Conservation (phyloP, 257 asterid genomes). For the Fraxinus americana region DNA sequence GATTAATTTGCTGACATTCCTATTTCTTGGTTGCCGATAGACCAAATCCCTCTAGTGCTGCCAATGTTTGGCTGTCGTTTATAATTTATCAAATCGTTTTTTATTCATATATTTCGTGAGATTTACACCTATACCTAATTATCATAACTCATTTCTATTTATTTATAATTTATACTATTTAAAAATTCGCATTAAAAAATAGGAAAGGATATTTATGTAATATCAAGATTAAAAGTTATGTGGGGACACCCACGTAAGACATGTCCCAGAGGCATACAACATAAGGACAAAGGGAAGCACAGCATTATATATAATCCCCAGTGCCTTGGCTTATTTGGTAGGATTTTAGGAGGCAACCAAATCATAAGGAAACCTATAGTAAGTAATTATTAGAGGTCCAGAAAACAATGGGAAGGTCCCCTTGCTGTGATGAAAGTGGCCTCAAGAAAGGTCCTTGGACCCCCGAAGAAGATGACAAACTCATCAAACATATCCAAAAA, state of each 20-base stretch:
- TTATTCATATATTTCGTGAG: too few species aligned
- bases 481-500: constrained; percentile 58
- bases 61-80: too few species aligned
- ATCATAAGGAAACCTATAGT: constrained; percentile 28
- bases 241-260: constrained; percentile 19
- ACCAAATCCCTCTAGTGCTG: too few species aligned
- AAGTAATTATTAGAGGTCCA: not conserved
- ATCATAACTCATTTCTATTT: too few species aligned
- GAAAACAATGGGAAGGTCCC: constrained; percentile 69
- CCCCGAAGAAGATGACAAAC: constrained; percentile 82
- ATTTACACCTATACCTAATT: too few species aligned
- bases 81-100: too few species aligned
- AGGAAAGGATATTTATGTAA: not conserved
- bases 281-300: constrained; percentile 38
- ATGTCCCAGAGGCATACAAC: constrained; percentile 40
- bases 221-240: constrained; percentile 11
- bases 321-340: constrained; percentile 50
- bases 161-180: too few species aligned
- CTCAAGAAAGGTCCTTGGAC: constrained; percentile 98
- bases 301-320: constrained; percentile 34
- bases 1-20: too few species aligned
- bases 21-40: too few species aligned
- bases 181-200: not conserved
- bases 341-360: constrained; percentile 52
- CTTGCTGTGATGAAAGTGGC: constrained; percentile 67